Evolutionary conservation across 805 yeast species (phyloP).

Genomic region (Candida ficus): DNA sequence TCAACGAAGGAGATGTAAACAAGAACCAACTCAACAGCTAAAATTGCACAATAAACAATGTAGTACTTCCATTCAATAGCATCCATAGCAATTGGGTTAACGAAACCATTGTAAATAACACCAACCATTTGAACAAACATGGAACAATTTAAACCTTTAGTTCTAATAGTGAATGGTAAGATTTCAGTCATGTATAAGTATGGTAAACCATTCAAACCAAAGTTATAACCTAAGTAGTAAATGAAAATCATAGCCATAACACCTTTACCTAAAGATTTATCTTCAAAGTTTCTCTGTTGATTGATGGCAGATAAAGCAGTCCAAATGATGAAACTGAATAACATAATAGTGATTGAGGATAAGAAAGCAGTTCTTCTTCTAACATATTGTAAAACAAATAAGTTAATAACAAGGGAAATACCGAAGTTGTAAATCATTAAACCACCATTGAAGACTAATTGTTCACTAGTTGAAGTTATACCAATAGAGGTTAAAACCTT

Average conservation of each 20-base stretch:
- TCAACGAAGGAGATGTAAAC: constrained; percentile 25
- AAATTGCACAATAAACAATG: constrained; percentile 29
- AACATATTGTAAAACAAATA: constrained; percentile 20
- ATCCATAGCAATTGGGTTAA: constrained; percentile 33
- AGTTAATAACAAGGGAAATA: constrained; percentile 24
- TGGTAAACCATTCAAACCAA: constrained; percentile 41
- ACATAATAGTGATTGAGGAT: constrained; percentile 30
- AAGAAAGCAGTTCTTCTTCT: constrained; percentile 34
- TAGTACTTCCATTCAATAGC: constrained; percentile 31
- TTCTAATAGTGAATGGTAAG: constrained; percentile 26
- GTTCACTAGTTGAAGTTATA: constrained; percentile 36
- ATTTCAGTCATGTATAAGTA: constrained; percentile 39
- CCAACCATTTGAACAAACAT: constrained; percentile 13
- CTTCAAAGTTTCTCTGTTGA: constrained; percentile 33
- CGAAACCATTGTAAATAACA: constrained; percentile 27
- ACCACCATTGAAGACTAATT: constrained; percentile 44
- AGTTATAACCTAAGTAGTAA: constrained; percentile 34
- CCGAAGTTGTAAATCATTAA: constrained; percentile 41
- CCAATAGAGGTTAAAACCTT: constrained; percentile 48
- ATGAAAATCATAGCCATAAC: constrained; percentile 45
- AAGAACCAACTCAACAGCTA: constrained; percentile 25
- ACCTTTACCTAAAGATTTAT: constrained; percentile 36
- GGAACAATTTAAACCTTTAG: constrained; percentile 22
- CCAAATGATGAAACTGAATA: constrained; percentile 33
- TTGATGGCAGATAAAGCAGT: constrained; percentile 41